phyloP scores from a whole-genome alignment of 192 early-diverging fungal genomes.

The Backusella luteola region DNA sequence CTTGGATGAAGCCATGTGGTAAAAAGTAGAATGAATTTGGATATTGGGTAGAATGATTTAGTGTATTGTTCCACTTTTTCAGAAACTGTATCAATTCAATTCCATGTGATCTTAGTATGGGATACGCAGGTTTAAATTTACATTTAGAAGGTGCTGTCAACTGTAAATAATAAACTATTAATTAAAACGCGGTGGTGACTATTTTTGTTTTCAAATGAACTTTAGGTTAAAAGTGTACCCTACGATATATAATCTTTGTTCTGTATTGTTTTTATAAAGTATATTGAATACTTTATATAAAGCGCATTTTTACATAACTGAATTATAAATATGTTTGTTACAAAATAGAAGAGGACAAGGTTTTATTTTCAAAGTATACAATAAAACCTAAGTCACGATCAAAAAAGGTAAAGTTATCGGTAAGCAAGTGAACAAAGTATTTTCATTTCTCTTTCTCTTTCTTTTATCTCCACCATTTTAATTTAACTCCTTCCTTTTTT shows the following conservation, averaged over 20 bases:
- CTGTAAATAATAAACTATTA: no score
- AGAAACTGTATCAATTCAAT: not conserved
- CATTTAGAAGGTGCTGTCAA: not conserved
- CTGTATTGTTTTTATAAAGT: no score
- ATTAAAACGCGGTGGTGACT: no score
- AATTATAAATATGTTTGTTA: not conserved
- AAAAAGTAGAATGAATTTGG: not conserved
- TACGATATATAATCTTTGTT: no score
- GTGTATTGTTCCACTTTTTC: not conserved
- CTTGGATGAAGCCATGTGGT: not conserved
- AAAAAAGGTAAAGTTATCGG: not conserved
- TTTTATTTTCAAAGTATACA: not conserved
- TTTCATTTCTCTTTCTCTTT: not conserved
- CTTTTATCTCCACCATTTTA: not conserved
- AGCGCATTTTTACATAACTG: not conserved
- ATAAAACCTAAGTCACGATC: conserved; percentile 3
- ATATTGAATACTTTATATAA: no score
- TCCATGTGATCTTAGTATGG: not conserved
- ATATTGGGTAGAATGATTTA: not conserved
- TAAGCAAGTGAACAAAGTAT: not conserved
- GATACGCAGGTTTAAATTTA: not conserved
- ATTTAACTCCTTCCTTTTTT: conserved; percentile 11
- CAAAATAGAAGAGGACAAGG: not conserved
- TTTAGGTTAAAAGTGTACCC: no score
- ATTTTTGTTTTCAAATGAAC: no score